These are phyloP conservation scores for Ophiostoma himal-ulmi DNA, from an alignment of 2,329 filamentous ascomycete genomes.

Conservation along the genomic window DNA sequence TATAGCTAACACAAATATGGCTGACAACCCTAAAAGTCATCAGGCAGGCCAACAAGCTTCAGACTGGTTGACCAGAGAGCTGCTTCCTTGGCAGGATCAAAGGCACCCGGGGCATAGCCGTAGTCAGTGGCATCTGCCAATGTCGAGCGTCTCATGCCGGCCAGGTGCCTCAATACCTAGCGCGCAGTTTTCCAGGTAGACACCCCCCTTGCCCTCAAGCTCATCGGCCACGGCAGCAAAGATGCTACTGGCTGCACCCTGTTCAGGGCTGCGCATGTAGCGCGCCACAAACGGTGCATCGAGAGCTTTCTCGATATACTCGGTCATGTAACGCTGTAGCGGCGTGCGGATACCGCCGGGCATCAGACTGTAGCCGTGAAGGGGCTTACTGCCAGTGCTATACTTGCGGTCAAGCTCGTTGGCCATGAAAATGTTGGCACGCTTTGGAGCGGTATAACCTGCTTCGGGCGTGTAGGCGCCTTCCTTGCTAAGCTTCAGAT, in stretches of 20 bases:
- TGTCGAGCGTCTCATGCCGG: neutral
- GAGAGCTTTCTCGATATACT: neutral
- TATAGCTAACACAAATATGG: too few relatives aligned
- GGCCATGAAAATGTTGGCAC: slow-evolving; percentile 43
- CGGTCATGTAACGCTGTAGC: neutral
- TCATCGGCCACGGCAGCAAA: slow-evolving; percentile 37
- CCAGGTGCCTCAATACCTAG: slow-evolving; percentile 28
- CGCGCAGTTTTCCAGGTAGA: slow-evolving; percentile 39
- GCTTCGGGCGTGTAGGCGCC: slow-evolving; percentile 33
- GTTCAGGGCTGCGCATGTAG: slow-evolving; percentile 24
- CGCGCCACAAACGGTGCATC: neutral
- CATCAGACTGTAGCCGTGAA: neutral
- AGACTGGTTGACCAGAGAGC: neutral
- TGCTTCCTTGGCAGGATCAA: neutral
- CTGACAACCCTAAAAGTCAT: neutral
- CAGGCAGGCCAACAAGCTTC: neutral
- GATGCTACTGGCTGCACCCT: slow-evolving; percentile 41
- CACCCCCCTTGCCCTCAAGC: slow-evolving; percentile 39
- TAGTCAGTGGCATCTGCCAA: neutral
- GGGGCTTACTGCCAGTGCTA: slow-evolving; percentile 25
- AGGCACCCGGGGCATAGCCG: neutral
- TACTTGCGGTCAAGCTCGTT: slow-evolving; percentile 43
- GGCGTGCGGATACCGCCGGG: neutral
- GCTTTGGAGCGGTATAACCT: slow-evolving; percentile 42
- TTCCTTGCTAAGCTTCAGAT: neutral